These are phyloP conservation scores for Alternaria ethzedia DNA, from an alignment of 2,329 filamentous ascomycete species.

Conservation along the genomic window DNA sequence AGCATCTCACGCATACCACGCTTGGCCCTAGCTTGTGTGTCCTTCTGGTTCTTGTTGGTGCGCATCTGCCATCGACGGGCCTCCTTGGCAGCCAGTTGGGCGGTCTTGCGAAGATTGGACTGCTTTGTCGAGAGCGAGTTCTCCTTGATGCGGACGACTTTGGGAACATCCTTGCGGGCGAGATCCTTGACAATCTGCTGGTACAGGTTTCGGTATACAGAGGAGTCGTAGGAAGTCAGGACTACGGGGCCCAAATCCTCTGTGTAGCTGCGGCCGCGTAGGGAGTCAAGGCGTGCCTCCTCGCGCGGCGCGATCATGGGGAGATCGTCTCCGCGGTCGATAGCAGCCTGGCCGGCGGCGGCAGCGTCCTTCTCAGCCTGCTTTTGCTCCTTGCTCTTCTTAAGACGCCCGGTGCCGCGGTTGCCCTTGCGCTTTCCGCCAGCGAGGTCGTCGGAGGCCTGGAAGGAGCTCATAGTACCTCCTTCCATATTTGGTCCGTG, in stretches of 20 bases:
- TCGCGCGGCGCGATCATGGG: constrained; percentile 67
- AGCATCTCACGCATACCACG: constrained; percentile 99
- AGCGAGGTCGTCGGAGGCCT: constrained; percentile 63
- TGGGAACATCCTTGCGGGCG: constrained; percentile 89
- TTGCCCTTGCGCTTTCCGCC: constrained; percentile 61
- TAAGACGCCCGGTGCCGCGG: constrained; percentile 67
- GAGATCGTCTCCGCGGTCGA: constrained; percentile 79
- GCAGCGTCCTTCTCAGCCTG: constrained; percentile 76
- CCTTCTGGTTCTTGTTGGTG: constrained; percentile 98
- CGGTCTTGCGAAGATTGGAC: constrained; percentile 98
- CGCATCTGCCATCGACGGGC: constrained; percentile 95
- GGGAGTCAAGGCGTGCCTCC: constrained; percentile 57
- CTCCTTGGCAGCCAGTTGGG: constrained; percentile 94
- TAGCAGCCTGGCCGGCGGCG: constrained; percentile 83
- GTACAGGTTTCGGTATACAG: constrained; percentile 95
- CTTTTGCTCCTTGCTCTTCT: constrained; percentile 84
- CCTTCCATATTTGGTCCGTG: constrained; percentile 83
- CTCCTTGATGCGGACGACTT: constrained; percentile 86
- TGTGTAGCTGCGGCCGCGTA: constrained; percentile 53
- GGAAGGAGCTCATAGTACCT: constrained; percentile 84
- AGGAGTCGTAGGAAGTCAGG: constrained; percentile 73
- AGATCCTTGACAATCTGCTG: constrained; percentile 97
- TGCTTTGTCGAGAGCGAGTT: constrained; percentile 85
- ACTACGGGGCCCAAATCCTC: constrained; percentile 54
- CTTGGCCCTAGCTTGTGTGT: constrained; percentile 95